Conservation (phyloP, 441 rosid species). For the Mallotus japonicus region DNA sequence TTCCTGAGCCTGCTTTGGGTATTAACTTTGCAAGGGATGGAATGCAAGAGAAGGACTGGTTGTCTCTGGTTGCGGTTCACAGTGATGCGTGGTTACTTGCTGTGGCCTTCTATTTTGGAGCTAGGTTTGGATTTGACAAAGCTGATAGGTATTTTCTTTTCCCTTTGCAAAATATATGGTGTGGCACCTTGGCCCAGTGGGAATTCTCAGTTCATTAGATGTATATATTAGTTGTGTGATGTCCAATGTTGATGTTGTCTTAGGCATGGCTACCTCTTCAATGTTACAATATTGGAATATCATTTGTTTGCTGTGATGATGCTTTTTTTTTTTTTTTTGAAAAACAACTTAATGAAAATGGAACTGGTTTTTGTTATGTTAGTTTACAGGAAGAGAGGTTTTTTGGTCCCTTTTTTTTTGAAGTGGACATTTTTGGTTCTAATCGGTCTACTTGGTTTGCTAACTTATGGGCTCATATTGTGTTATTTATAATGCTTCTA, state of each 20-base stretch:
- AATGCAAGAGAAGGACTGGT: conserved; percentile 74
- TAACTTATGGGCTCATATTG: neutral
- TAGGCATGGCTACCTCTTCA: neutral
- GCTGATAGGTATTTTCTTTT: conserved; percentile 41
- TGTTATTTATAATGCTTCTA: neutral
- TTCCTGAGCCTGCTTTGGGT: conserved; percentile 75
- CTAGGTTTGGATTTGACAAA: conserved; percentile 58
- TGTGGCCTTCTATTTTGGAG: conserved; percentile 71
- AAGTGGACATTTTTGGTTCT: neutral
- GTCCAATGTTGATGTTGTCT: neutral
- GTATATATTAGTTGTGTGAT: neutral
- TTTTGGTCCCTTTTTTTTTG: no score
- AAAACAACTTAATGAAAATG: neutral
- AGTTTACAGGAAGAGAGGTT: neutral
- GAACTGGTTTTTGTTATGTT: neutral
- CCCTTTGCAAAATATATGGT: neutral
- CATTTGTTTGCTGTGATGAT: neutral
- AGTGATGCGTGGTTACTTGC: conserved; percentile 74
- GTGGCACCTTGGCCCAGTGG: neutral
- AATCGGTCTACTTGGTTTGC: neutral
- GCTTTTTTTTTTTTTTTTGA: neutral
- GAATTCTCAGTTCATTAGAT: neutral
- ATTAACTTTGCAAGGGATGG: conserved; percentile 80
- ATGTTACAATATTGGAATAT: neutral
- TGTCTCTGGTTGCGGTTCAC: conserved; percentile 58